These are phyloP conservation scores for Trametes punicea DNA, from an alignment of 768 basidiomycete genomes.

Conservation along the genomic window DNA sequence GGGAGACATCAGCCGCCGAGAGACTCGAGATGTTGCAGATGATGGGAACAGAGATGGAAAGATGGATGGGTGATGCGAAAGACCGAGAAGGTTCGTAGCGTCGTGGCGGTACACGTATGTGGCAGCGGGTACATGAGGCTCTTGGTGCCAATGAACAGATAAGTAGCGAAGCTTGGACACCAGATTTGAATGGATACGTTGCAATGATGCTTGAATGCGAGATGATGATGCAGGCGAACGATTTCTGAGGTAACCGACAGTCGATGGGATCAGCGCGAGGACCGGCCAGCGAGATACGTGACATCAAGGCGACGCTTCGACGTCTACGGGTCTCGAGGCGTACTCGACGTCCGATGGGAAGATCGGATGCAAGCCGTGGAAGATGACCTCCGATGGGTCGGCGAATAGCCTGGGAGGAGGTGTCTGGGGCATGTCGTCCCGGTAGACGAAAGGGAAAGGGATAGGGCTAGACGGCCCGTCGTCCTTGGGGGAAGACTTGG, in stretches of 20 bases:
- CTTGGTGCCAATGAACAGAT: constrained; percentile 18
- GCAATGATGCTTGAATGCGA: constrained; percentile 9
- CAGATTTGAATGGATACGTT: constrained; percentile 11
- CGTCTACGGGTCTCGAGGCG: constrained; percentile 12
- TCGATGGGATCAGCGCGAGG: not conserved
- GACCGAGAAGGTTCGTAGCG: constrained; percentile 7
- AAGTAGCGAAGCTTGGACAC: not conserved
- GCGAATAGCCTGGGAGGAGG: constrained; percentile 11
- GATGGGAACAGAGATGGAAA: not conserved
- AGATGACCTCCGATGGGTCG: constrained; percentile 19
- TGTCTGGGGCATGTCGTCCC: constrained; percentile 17
- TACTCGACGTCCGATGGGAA: constrained; percentile 15
- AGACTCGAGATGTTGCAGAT: constrained; percentile 13
- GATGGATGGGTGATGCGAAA: constrained; percentile 12
- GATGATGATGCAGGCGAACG: constrained; percentile 7
- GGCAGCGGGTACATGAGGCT: constrained; percentile 3
- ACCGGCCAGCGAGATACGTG: constrained; percentile 26
- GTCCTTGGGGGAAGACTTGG: constrained; percentile 14
- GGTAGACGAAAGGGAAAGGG: constrained; percentile 6
- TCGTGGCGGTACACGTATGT: constrained; percentile 12
- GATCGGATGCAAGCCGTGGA: constrained; percentile 22
- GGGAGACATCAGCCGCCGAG: constrained; percentile 4
- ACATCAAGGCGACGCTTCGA: constrained; percentile 11
- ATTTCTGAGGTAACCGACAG: not conserved
- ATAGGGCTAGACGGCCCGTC: not conserved